Base-by-base conservation (phyloP, 305 asterid genomes). In the Fraxinus latifolia region DNA sequence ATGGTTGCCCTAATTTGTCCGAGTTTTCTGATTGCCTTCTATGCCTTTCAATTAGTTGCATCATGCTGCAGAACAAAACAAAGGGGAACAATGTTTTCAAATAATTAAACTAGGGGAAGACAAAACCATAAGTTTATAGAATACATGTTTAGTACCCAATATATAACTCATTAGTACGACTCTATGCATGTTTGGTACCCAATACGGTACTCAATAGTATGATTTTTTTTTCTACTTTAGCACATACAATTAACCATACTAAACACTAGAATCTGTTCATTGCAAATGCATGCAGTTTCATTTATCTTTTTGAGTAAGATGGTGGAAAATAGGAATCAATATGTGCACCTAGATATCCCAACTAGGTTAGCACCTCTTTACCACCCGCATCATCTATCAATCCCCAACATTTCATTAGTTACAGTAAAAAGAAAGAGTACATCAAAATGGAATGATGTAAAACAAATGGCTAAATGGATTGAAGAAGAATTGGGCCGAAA, bases 1-100 rank as follows among this genome's bases (percentile, higher is more conserved):
- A 72, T 37, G 77, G 90, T 32, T 81, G 85, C 23, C 83, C 88
- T 36, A 39, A 50, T 76, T 84, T 83, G 77, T 83, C 87, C 50
- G 83, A 62, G 47, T 86, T 85, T 8, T 86, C 91, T 5, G 91
- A 44, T 27, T 87, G 93, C 81, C 76, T 60, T 33, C 72, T 85
- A 76, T 82, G 90, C 91, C 87, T 90, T 77, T 89, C 92, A 85
- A 94, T 85, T 70, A 93, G 77, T 86, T 94, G 93, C 89, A 72
- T 83, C 95, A 92, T 89, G 91, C 97, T 94, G 62, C 87, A 85
- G 15, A 82, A 53, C 32, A 76, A 29, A 55, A 17, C 1, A 50
- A 60, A 14, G n/a, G 34, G 60, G 21, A 17, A 34, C 53, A 29
- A 27, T 11, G 5, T 12, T 67, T 5, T 29, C 21, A 67, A 25